Conservation (phyloP, 805 yeast species). For the Metschnikowia lachancei region DNA sequence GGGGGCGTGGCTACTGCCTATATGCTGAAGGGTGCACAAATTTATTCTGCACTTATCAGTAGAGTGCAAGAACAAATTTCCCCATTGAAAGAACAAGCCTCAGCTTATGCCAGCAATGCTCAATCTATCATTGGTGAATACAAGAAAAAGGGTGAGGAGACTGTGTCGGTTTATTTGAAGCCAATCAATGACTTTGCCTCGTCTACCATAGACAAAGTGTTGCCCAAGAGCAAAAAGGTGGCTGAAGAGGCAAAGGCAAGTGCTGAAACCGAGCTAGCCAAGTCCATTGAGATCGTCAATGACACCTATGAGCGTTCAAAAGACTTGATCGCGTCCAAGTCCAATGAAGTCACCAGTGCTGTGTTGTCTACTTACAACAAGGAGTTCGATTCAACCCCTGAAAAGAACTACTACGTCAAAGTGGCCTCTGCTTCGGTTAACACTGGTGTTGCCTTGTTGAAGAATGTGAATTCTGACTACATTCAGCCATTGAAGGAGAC, state of each 20-base stretch:
- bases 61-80: constrained; percentile 10
- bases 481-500: constrained; percentile 40
- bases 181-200: constrained; percentile 29
- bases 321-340: constrained; percentile 27
- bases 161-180: constrained; percentile 22
- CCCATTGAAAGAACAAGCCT: constrained; percentile 13
- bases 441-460: constrained; percentile 33
- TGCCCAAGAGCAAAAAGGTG: constrained; percentile 23
- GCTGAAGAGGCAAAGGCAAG: constrained; percentile 16
- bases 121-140: constrained; percentile 9
- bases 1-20: constrained; percentile 9
- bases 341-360: constrained; percentile 28
- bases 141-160: constrained; percentile 16
- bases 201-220: constrained; percentile 27
- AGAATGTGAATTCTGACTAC: constrained; percentile 34
- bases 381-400: constrained; percentile 30
- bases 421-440: constrained; percentile 35
- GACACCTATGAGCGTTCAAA: constrained; percentile 24
- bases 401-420: constrained; percentile 29
- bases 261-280: constrained; percentile 22
- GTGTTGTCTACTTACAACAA: constrained; percentile 35
- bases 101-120: constrained; percentile 12
- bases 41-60: constrained; percentile 7
- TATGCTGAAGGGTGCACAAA: constrained; percentile 10
- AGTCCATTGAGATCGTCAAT: constrained; percentile 22